Evolutionary conservation across 176 grass and related monocot genomes (phyloP).

Genomic region (Neostapfia colusana): DNA sequence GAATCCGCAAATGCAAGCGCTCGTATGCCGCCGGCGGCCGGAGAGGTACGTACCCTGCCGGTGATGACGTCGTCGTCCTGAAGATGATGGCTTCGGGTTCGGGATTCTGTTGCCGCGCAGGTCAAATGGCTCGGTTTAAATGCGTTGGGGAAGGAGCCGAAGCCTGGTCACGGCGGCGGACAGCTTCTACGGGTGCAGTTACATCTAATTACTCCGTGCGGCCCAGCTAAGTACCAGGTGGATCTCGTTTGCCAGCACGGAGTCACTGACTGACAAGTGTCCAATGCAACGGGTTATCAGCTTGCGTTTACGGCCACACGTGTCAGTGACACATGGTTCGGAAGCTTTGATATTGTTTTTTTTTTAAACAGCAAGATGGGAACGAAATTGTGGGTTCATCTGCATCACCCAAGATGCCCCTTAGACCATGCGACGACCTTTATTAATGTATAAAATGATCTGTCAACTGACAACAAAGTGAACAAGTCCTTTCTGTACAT

Average conservation of each 20-base stretch:
- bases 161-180: not conserved
- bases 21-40: not conserved
- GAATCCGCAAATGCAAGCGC: too few relatives aligned
- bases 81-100: too few relatives aligned
- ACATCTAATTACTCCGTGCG: not conserved
- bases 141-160: constrained; percentile 15
- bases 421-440: not conserved
- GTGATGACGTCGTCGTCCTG: not conserved
- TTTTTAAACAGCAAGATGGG: not conserved
- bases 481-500: not conserved
- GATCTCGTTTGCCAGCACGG: not conserved
- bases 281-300: not conserved
- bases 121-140: constrained; percentile 11
- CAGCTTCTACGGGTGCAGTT: not conserved
- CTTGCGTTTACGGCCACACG: not conserved
- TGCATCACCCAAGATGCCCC: not conserved
- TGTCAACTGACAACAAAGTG: not conserved
- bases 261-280: not conserved
- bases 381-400: not conserved
- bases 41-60: not conserved
- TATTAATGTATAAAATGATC: not conserved
- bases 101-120: not conserved
- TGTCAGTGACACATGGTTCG: not conserved
- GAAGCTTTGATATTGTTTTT: not conserved
- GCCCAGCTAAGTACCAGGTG: too few relatives aligned